Evolutionary conservation across 805 yeast genomes (phyloP).

Genomic region (Candida endomychidarum): DNA sequence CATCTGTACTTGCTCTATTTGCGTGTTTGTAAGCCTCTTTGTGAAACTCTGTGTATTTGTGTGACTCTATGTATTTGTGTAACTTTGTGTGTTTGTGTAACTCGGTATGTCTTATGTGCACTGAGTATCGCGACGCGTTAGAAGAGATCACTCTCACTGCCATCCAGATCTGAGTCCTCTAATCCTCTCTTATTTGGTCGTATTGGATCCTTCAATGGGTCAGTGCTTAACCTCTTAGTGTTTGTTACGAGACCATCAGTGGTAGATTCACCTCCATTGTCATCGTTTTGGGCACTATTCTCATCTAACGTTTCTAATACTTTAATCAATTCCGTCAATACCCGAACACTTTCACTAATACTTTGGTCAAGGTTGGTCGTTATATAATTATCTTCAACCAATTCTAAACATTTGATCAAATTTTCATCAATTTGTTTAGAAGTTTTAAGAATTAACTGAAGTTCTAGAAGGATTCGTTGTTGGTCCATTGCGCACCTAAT

Average conservation of each 20-base stretch:
- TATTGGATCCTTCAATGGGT: too few relatives aligned
- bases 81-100: too few relatives aligned
- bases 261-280: not conserved
- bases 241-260: not conserved
- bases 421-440: slow-evolving; percentile 29
- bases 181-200: too few relatives aligned
- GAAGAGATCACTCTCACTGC: not conserved
- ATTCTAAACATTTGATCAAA: slow-evolving; percentile 23
- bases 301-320: slow-evolving; percentile 8
- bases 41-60: not conserved
- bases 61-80: not conserved
- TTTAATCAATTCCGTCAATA: not conserved
- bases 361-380: slow-evolving; percentile 5
- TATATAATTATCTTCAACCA: slow-evolving; percentile 15
- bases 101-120: too few relatives aligned
- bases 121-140: not conserved
- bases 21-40: not conserved
- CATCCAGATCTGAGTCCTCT: too few relatives aligned
- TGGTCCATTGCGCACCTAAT: slow-evolving; percentile 1
- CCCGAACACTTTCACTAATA: slow-evolving; percentile 4
- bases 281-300: not conserved
- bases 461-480: slow-evolving; percentile 29
- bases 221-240: too few relatives aligned
- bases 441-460: slow-evolving; percentile 35
- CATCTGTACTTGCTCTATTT: too few relatives aligned